phyloP scores from a whole-genome alignment of 1,284 basidiomycete species.

The Cystobasidiaceae sp. region DNA sequence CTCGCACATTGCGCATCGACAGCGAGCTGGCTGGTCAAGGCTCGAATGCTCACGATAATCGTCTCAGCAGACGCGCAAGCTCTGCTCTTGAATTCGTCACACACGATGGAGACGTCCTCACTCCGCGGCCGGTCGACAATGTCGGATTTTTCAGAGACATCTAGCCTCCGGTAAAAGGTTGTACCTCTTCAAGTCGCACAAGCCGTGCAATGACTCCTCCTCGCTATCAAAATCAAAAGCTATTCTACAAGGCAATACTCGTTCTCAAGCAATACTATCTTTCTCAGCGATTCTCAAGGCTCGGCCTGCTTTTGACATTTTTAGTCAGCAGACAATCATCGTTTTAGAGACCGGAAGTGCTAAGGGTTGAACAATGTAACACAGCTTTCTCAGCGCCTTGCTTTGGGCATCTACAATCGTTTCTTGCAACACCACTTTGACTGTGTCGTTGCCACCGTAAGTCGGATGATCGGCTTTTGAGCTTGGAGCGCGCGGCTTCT shows the following conservation, averaged over 20 bases:
- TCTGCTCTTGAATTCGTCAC: slow-evolving; percentile 8
- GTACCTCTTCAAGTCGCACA: too few relatives aligned
- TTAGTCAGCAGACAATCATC: neutral
- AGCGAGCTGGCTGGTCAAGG: neutral
- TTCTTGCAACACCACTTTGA: neutral
- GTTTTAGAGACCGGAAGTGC: too few relatives aligned
- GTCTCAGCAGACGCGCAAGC: neutral
- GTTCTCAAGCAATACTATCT: neutral
- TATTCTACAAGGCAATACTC: neutral
- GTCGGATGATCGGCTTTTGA: too few relatives aligned
- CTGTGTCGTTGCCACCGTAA: too few relatives aligned
- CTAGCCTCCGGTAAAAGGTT: neutral
- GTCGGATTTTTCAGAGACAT: slow-evolving; percentile 24
- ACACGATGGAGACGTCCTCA: slow-evolving; percentile 13
- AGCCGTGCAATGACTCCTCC: neutral
- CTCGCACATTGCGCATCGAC: neutral
- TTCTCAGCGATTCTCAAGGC: neutral
- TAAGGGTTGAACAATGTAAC: neutral
- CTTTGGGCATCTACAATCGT: too few relatives aligned
- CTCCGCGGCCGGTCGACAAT: slow-evolving; percentile 17
- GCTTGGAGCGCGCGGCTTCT: too few relatives aligned
- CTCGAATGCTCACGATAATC: neutral
- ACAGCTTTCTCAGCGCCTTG: too few relatives aligned
- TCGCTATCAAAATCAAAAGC: neutral
- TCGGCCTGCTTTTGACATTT: neutral